Evolutionary conservation across 1,139 yeast genomes (phyloP), one percentile per base, ranked within the genome.

Genomic region (Meyerozyma smithsonii): DNA sequence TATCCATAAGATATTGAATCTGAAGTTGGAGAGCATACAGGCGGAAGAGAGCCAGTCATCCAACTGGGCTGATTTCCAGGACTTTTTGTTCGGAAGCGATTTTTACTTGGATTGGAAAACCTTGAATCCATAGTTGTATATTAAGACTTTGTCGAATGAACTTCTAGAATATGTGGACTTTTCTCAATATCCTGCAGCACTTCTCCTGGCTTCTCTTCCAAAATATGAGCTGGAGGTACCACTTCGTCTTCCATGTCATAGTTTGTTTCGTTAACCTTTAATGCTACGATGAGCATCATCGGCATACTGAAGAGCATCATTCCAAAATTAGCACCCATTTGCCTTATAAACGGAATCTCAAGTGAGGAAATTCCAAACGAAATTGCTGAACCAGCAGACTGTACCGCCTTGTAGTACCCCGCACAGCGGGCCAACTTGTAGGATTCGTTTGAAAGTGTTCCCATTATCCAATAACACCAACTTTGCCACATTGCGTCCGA

Each of bases 251-350:
- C 47, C 33, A 34, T 21, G 16, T 32, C 32, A 23, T 40, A 42
- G 21, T 32, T 42, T 1, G 42, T 42, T 28, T 42, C 28, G 11
- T 39, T 35, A 12, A 42, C 43, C 25, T 40, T 42, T 32, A 32
- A 18, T 4, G 47, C 45, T 5, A 42, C 47, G 24, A 39, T 6
- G 32, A 44, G 33, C 47, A 44, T 44, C 5, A 44, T 35, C 10
- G 47, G 47, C 47, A 44, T 44, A 36, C 47, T 44, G 21, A 44
- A 42, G 11, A 37, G 26, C 41, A 42, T 42, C 44, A 44, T 38
- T 2, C 44, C 43, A 34, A 44, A 44, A 39, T 44, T 44, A 12
- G 45, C 45, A 3, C 42, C 45, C 18, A 44, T 34, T 33, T 44
- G 43, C 17, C 35, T 41, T 17, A 40, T 24, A 39, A 32, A 44